phyloP scores from a whole-genome alignment of 169 alveolate species.

The Eimeria mitis region DNA sequence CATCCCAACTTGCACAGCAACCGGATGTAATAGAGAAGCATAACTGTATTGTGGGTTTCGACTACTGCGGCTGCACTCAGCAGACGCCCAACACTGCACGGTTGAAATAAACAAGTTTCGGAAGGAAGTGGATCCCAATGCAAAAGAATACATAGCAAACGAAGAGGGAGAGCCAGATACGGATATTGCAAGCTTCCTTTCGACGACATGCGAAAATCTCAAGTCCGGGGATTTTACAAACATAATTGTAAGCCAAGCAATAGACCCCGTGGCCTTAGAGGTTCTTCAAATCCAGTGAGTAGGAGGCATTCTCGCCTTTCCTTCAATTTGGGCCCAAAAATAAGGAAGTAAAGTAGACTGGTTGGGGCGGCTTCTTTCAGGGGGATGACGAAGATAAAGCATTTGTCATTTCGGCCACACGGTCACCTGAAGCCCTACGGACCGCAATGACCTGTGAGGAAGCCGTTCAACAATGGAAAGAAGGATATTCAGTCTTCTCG shows the following conservation, averaged over 20 bases:
- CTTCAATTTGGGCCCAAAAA: too few relatives aligned
- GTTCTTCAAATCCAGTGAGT: too few relatives aligned
- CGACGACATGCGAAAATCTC: neutral
- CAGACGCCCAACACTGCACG: neutral
- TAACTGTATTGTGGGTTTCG: too few relatives aligned
- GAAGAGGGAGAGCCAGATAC: neutral
- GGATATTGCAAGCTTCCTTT: neutral
- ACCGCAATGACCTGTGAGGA: conserved; percentile 23
- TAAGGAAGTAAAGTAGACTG: neutral
- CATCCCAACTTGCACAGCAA: neutral
- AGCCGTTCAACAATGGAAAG: conserved; percentile 13
- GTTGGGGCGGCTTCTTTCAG: neutral
- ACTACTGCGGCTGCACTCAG: neutral
- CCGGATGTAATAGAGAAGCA: neutral
- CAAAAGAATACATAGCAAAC: neutral
- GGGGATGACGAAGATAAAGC: neutral
- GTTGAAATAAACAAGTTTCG: neutral
- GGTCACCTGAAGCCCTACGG: neutral
- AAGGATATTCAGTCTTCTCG: neutral
- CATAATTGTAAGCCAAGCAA: conserved; percentile 15
- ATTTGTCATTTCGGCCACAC: conserved; percentile 43
- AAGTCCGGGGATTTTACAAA: neutral
- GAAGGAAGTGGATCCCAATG: neutral
- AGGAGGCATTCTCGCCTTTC: too few relatives aligned
- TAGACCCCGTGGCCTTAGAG: neutral